Conservation (phyloP, 2,329 filamentous ascomycete genomes). For the Byssoonygena ceratinophila region DNA sequence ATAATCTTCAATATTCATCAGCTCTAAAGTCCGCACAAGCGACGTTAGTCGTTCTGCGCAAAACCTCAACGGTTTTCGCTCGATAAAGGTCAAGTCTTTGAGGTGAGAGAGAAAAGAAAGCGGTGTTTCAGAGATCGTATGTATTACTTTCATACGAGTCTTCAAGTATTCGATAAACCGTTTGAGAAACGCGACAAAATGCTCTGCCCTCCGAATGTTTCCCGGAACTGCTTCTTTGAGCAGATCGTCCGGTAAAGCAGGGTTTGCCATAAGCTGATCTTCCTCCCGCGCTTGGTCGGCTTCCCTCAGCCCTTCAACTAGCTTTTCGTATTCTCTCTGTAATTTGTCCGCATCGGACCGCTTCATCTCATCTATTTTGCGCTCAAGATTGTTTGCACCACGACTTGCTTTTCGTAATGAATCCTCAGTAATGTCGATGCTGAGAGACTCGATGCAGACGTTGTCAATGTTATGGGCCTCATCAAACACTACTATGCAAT, state of each 20-base stretch:
- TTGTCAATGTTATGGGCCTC: slow-evolving; percentile 99
- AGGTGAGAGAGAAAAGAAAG: slow-evolving; percentile 86
- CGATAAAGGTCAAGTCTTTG: slow-evolving; percentile 93
- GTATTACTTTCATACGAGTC: slow-evolving; percentile 95
- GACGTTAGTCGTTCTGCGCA: slow-evolving; percentile 92
- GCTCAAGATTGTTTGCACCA: slow-evolving; percentile 81
- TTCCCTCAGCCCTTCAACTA: slow-evolving; percentile 81
- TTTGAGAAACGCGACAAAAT: slow-evolving; percentile 90
- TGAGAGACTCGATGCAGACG: slow-evolving; percentile 94
- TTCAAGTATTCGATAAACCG: slow-evolving; percentile 96
- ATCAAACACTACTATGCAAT: slow-evolving; percentile 97
- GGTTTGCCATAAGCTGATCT: slow-evolving; percentile 95
- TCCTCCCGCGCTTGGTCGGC: slow-evolving; percentile 84
- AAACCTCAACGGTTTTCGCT: slow-evolving; percentile 84
- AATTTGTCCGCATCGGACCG: slow-evolving; percentile 89
- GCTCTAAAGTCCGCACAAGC: slow-evolving; percentile 83
- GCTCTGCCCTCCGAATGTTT: slow-evolving; percentile 89
- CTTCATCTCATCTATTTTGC: slow-evolving; percentile 87
- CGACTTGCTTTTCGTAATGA: slow-evolving; percentile 81
- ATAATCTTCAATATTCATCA: slow-evolving; percentile 97
- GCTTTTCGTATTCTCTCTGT: slow-evolving; percentile 87
- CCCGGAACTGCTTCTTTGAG: slow-evolving; percentile 92
- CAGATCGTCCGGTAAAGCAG: slow-evolving; percentile 82
- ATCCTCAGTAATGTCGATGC: slow-evolving; percentile 93
- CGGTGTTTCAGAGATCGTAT: slow-evolving; percentile 94